phyloP scores from a whole-genome alignment of 331 rosid genomes.

The Rosa hybrid region DNA sequence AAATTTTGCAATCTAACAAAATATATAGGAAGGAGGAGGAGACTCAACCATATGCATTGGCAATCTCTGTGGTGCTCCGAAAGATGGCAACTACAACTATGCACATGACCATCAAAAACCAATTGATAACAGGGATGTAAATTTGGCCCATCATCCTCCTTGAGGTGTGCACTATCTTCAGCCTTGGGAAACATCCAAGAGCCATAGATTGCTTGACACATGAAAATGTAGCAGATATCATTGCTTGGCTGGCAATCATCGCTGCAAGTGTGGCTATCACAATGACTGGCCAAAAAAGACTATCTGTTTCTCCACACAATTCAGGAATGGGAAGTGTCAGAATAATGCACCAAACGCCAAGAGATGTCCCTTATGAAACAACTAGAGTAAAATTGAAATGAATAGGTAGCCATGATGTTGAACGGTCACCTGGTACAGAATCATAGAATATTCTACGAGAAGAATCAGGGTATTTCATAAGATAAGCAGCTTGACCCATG shows the following conservation, averaged over 20 bases:
- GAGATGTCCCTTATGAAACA: slow-evolving; percentile 10
- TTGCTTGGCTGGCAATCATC: slow-evolving; percentile 99
- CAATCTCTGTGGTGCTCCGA: slow-evolving; percentile 84
- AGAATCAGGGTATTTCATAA: slow-evolving; percentile 54
- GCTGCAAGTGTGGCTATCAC: slow-evolving; percentile 94
- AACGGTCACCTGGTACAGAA: slow-evolving; percentile 86
- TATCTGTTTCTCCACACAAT: slow-evolving; percentile 51
- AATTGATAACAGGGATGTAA: slow-evolving; percentile 86
- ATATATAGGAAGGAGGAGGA: slow-evolving; percentile 22
- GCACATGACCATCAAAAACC: slow-evolving; percentile 95
- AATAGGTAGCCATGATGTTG: slow-evolving; percentile 20
- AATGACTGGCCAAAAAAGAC: slow-evolving; percentile 96
- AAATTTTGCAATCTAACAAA: not conserved
- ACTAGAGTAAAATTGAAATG: not conserved
- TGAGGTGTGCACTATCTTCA: slow-evolving; percentile 95
- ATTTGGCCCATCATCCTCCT: slow-evolving; percentile 88
- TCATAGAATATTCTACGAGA: slow-evolving; percentile 65
- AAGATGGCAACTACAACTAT: slow-evolving; percentile 81
- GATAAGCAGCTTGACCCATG: slow-evolving; percentile 97
- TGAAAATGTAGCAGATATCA: slow-evolving; percentile 98
- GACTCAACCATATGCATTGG: slow-evolving; percentile 89
- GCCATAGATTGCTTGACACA: slow-evolving; percentile 99
- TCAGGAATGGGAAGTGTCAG: slow-evolving; percentile 26
- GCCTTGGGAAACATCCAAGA: slow-evolving; percentile 99
- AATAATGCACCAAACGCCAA: slow-evolving; percentile 19